Evolutionary conservation across 306 rosid genomes (phyloP).

Genomic region (Styphnolobium japonicum): DNA sequence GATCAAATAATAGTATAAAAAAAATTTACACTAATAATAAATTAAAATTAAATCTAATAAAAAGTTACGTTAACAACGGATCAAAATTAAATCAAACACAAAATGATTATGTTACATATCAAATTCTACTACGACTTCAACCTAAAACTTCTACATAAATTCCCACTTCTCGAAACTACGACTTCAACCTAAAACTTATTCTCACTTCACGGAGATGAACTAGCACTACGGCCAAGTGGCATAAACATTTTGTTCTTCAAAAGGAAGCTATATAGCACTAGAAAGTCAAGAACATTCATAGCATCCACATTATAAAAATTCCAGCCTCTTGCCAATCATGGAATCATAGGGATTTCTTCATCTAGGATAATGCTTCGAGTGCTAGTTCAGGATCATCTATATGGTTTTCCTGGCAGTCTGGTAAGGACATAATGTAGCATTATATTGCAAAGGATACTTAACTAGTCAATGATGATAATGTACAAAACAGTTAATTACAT

Average conservation of each 20-base stretch:
- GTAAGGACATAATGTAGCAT: not conserved
- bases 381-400: not conserved
- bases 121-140: no score
- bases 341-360: not conserved
- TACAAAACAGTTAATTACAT: constrained; percentile 9
- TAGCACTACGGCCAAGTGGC: no score
- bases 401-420: not conserved
- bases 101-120: no score
- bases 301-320: not conserved
- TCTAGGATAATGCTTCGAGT: not conserved
- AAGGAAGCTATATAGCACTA: not conserved
- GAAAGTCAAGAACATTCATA: not conserved
- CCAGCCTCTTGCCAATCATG: not conserved
- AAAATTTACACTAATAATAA: no score
- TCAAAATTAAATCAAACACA: no score
- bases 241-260: not conserved
- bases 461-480: not conserved
- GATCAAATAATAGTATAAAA: no score
- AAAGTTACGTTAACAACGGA: no score
- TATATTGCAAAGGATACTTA: not conserved
- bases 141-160: no score
- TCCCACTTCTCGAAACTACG: no score
- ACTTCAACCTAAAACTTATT: no score
- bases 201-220: no score
- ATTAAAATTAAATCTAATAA: no score